Conservation (phyloP, 2,329 filamentous ascomycete genomes). For the Hypoxylon sp. region DNA sequence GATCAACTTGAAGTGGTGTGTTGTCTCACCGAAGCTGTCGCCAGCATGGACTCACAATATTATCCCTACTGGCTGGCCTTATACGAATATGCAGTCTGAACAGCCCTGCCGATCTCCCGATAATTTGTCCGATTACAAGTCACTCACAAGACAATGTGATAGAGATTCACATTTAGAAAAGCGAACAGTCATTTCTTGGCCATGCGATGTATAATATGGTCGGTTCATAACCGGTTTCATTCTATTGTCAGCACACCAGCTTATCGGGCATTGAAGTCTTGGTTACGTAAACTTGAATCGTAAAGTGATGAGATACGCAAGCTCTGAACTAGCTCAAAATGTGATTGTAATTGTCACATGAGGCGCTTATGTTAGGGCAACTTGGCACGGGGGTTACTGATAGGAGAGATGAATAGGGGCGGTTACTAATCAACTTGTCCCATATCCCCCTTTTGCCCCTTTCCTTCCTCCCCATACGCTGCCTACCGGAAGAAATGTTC, state of each 20-base stretch:
- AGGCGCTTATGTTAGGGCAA: not conserved
- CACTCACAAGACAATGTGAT: not conserved
- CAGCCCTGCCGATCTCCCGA: slow-evolving; percentile 24
- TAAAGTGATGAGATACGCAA: not conserved
- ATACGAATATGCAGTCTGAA: slow-evolving; percentile 1
- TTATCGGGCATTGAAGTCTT: not conserved
- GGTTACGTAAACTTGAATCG: not conserved
- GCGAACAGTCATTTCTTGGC: slow-evolving; percentile 9
- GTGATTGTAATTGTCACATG: slow-evolving; percentile 2
- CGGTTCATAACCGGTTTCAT: not conserved
- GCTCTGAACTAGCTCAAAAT: not conserved
- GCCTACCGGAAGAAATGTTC: not conserved
- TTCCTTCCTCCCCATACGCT: not conserved
- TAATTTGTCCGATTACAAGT: slow-evolving; percentile 9
- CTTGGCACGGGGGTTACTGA: not conserved
- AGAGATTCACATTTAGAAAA: slow-evolving; percentile 28
- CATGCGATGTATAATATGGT: slow-evolving; percentile 21
- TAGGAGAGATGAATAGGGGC: slow-evolving; percentile 22
- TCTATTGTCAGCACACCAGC: slow-evolving; percentile 6
- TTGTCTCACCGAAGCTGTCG: slow-evolving; percentile 16
- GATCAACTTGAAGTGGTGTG: slow-evolving; percentile 5
- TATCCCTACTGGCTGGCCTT: slow-evolving; percentile 6
- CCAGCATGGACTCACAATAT: slow-evolving; percentile 21
- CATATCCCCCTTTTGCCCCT: not conserved
- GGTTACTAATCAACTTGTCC: slow-evolving; percentile 2